phyloP scores from a whole-genome alignment of 192 early-diverging fungal genomes.

The Ambispora gerdemannii region DNA sequence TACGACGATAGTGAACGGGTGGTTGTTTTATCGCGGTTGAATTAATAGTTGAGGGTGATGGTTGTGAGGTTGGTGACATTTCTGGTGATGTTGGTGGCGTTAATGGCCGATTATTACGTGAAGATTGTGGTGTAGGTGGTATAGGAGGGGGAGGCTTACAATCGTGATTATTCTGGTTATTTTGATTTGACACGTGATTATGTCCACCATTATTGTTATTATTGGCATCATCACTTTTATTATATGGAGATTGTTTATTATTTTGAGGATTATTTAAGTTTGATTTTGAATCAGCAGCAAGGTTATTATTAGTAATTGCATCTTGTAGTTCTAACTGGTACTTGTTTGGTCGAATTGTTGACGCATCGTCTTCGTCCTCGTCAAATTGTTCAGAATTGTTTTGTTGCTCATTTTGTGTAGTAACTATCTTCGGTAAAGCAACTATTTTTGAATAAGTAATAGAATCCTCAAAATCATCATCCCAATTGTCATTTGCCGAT shows the following conservation, averaged over 20 bases:
- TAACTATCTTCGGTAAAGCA: conserved; percentile 30
- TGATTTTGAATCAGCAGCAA: not conserved
- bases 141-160: not conserved
- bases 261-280: no score
- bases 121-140: not conserved
- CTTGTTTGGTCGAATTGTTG: conserved; percentile 1
- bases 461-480: conserved; percentile 42
- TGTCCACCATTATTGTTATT: not conserved
- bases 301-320: not conserved
- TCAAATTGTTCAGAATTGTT: conserved; percentile 30
- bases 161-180: not conserved
- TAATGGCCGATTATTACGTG: not conserved
- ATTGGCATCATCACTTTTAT: not conserved
- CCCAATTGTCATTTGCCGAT: conserved; percentile 36
- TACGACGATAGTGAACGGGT: not conserved
- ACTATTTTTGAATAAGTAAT: conserved; percentile 33
- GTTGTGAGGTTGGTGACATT: not conserved
- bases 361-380: conserved; percentile 5
- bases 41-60: not conserved
- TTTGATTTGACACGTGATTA: not conserved
- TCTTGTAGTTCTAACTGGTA: not conserved
- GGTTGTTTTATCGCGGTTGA: not conserved
- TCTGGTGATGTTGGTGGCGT: not conserved
- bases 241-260: not conserved
- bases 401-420: conserved; percentile 34